Percentiles rank a stretch among this genome's conserved stretches.
phyloP scores from a whole-genome alignment of 2,329 filamentous ascomycete genomes.

The Ophiostoma australiae region DNA sequence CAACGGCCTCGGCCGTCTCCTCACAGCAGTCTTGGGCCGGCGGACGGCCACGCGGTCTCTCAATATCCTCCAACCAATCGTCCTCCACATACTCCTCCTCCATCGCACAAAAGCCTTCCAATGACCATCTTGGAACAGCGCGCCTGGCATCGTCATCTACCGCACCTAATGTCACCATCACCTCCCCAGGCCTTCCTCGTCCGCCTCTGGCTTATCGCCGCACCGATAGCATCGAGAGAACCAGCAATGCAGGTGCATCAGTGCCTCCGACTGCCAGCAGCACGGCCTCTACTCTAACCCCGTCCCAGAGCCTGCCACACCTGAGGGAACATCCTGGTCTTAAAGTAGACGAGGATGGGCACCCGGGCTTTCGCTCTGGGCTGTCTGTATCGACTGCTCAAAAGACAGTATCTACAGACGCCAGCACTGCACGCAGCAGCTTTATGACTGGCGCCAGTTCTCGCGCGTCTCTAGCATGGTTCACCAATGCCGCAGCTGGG shows the following conservation, averaged over 20 bases:
- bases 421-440: conserved; percentile 77
- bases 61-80: conserved; percentile 46
- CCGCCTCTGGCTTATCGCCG: conserved; percentile 33
- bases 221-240: conserved; percentile 36
- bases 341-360: conserved; percentile 48
- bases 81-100: conserved; percentile 44
- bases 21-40: conserved; percentile 39
- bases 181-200: conserved; percentile 30
- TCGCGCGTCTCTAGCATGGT: conserved; percentile 53
- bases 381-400: conserved; percentile 50
- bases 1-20: neutral
- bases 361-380: conserved; percentile 55
- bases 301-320: conserved; percentile 15
- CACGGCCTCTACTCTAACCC: conserved; percentile 24
- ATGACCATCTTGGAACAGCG: conserved; percentile 37
- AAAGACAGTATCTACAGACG: conserved; percentile 45
- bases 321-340: conserved; percentile 40
- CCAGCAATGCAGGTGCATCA: neutral
- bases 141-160: conserved; percentile 25
- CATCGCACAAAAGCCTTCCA: conserved; percentile 37
- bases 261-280: neutral
- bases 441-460: conserved; percentile 75
- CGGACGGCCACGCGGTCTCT: conserved; percentile 41
- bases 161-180: conserved; percentile 14
- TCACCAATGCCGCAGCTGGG: conserved; percentile 36